Evolutionary conservation across 371 early-diverging fungal species (phyloP), one percentile per base, ranked within the genome.

Genomic region (Apophysomyces sp.): DNA sequence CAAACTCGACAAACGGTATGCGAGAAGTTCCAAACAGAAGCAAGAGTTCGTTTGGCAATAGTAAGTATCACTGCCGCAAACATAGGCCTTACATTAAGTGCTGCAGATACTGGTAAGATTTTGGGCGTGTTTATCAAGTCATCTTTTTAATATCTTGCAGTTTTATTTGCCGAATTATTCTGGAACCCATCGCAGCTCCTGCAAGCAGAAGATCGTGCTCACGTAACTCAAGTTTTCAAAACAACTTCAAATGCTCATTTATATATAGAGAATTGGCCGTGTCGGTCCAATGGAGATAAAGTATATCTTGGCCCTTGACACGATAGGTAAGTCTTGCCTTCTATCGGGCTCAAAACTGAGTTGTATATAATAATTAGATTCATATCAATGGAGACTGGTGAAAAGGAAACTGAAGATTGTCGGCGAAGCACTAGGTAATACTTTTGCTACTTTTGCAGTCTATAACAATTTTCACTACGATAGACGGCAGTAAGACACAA

Each of bases 161-260:
- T 88, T 3, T 55, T 89, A 26, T 89, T 89, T 75, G 86, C 87
- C 29, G 90, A 90, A 63, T 65, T 90, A n/a, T 85, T 69, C 39
- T 88, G 87, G 88, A 86, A 82, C 28, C 90, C 90, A 1, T 86
- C 84, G 8, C 74, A 77, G 37, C 32, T 87, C 13, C 61, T 87
- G n/a, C 88, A 83, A 60, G 72, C 71, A n/a, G 73, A 69, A 57
- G 74, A 73, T 59, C 67, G 71, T 1, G 77, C 73, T 28, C 73
- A 76, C 56, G 70, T 69, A 63, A 60, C 40, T 55, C 31, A 37
- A 3, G 58, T 57, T 49, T 53, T 44, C 40, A 13, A 16, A 30
- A 16, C 24, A 34, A 36, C 34, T 36, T 18, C n/a, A 26, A 21
- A 4, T 52, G 6, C 18, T 16, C 55, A 29, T 34, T 30, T 24